Percentiles rank a stretch among this genome's conserved stretches.
phyloP scores from a whole-genome alignment of 805 yeast genomes.

The Millerago galiae region DNA sequence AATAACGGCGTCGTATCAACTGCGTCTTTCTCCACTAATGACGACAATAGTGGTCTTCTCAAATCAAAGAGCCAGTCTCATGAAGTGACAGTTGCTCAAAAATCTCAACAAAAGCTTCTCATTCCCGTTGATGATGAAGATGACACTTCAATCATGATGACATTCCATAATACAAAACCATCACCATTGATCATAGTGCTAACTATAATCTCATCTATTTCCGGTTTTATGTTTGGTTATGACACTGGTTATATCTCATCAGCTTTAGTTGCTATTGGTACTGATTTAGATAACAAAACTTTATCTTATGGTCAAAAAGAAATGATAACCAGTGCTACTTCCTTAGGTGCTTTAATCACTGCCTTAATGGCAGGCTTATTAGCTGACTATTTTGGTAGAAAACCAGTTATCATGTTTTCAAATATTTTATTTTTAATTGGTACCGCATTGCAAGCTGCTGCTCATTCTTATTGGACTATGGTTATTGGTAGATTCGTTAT shows the following conservation, averaged over 20 bases:
- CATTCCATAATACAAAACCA: slow-evolving; percentile 45
- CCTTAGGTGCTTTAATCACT: slow-evolving; percentile 85
- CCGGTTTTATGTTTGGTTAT: slow-evolving; percentile 96
- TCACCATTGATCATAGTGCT: slow-evolving; percentile 59
- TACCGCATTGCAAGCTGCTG: slow-evolving; percentile 75
- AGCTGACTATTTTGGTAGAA: slow-evolving; percentile 84
- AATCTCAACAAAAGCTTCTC: slow-evolving; percentile 7
- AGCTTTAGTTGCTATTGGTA: slow-evolving; percentile 80
- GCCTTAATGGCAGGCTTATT: slow-evolving; percentile 71
- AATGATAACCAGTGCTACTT: slow-evolving; percentile 88
- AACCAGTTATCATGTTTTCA: slow-evolving; percentile 75
- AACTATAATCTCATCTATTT: slow-evolving; percentile 76
- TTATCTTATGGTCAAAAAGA: slow-evolving; percentile 79
- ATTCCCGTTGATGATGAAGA: slow-evolving; percentile 42
- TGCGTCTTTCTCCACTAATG: neutral
- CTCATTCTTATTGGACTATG: slow-evolving; percentile 85
- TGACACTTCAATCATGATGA: slow-evolving; percentile 39
- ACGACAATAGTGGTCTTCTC: neutral
- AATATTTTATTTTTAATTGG: slow-evolving; percentile 80
- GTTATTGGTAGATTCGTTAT: slow-evolving; percentile 83
- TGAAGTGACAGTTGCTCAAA: neutral
- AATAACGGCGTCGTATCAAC: too few species aligned
- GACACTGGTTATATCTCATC: slow-evolving; percentile 97
- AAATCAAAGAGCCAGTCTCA: neutral
- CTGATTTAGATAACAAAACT: slow-evolving; percentile 54